Conservation (phyloP, 2,329 filamentous ascomycete species). For the Hypomyces perniciosus region DNA sequence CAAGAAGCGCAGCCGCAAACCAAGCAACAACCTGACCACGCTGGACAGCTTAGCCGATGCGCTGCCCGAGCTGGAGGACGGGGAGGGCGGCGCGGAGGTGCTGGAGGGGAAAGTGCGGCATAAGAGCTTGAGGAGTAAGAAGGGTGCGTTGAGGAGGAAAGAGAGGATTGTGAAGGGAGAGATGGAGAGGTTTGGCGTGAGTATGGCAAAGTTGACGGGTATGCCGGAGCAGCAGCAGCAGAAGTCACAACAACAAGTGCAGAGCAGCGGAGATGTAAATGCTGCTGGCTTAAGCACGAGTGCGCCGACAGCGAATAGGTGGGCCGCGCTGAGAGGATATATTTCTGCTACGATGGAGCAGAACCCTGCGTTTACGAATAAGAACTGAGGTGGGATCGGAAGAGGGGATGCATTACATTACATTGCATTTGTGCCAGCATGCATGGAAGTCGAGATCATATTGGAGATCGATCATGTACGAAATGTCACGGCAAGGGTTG, state of each 20-base stretch:
- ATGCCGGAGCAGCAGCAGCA: slow-evolving; percentile 21
- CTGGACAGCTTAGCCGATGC: slow-evolving; percentile 75
- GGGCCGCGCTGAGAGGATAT: slow-evolving; percentile 76
- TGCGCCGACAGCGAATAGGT: slow-evolving; percentile 43
- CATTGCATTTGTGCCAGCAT: too few species aligned
- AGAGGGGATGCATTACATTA: too few species aligned
- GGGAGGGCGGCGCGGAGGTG: slow-evolving; percentile 40
- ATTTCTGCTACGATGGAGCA: slow-evolving; percentile 87
- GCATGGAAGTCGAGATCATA: too few species aligned
- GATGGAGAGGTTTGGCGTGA: slow-evolving; percentile 76
- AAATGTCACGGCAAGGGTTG: too few species aligned
- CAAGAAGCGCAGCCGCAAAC: slow-evolving; percentile 32
- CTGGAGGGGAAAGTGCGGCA: slow-evolving; percentile 59
- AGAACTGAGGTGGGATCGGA: slow-evolving; percentile 15
- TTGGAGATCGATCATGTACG: too few species aligned
- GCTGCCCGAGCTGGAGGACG: slow-evolving; percentile 56
- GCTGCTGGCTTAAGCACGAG: not conserved
- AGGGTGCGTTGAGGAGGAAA: slow-evolving; percentile 77
- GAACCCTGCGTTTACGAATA: slow-evolving; percentile 62
- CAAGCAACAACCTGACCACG: slow-evolving; percentile 71
- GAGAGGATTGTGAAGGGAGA: slow-evolving; percentile 74
- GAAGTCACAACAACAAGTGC: not conserved
- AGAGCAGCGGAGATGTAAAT: too few species aligned
- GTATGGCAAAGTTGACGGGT: slow-evolving; percentile 66
- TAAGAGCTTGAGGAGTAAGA: slow-evolving; percentile 67